Base-by-base conservation (phyloP, 1,284 basidiomycete genomes). In the Tilletia walkeri region DNA sequence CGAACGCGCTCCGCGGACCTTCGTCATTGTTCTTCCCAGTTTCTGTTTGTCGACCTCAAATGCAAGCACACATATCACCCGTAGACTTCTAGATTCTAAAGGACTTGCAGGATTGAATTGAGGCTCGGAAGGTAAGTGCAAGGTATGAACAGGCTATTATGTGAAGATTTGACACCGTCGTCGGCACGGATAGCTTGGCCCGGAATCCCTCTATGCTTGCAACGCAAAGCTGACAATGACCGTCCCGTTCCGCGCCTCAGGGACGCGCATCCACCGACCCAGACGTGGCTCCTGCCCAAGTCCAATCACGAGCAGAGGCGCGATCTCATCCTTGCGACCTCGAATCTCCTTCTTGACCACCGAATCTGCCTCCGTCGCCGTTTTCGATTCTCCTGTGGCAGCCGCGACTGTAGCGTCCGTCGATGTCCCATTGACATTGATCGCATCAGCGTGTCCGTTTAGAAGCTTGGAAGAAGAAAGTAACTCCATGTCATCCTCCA, bases 201-300 rank as follows among this genome's bases (percentile, higher is more conserved):
- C 41, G 9, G 41, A 7, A 14, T 45, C 14, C 14, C 14, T 45
- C 14, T 14, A 45, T 14, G 41, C 41, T 45, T 45, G 41, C 41
- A 45, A 45, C 34, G 34, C 36, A 41, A 63, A 63, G 59, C 36
- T 63, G n/a, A 90, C 87, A 18, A 94, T 88, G 38, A 93, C 79
- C 0, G 91, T 87, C 6, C 90, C 89, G 81, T 95, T 96, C 77
- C 87, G 86, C 0, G 88, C 89, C 0, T 90, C 89, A 39, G 91
- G 91, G 71, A 91, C 79, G 66, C 86, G 88, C 77, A 93, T 84
- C 95, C 95, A 99, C 71, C 96, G 86, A 7, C 95, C 95, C 38
- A 95, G 84, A 69, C 92, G 88, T 77, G 91, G 92, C 84, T 99
- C 95, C 80, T 94, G 91, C 0, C 91, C 92, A 1, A 95, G 80